A percentile compares a stretch with the other conserved stretches of the same genome.
These are phyloP conservation scores for Sapria himalayana DNA, from an alignment of 345 rosid species.

Conservation along the genomic window DNA sequence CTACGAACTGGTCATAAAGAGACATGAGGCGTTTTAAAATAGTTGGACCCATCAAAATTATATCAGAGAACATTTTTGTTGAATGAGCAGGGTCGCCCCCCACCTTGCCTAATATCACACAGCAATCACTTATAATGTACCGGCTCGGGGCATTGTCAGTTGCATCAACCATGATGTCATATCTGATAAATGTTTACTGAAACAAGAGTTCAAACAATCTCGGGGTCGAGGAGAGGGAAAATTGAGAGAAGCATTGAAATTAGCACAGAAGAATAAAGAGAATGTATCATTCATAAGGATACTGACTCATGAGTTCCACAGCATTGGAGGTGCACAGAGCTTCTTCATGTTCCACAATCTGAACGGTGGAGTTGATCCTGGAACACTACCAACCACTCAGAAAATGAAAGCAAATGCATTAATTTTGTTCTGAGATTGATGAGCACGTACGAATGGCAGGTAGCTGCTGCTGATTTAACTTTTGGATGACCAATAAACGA, in stretches of 20 bases:
- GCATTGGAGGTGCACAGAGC: slow-evolving; percentile 80
- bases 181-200: slow-evolving; percentile 28
- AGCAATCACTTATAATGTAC: slow-evolving; percentile 93
- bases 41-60: no score
- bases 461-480: slow-evolving; percentile 79
- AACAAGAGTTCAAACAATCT: no score
- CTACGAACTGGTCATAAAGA: no score
- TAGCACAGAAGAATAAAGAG: background rate
- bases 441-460: slow-evolving; percentile 56
- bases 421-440: no score
- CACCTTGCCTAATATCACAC: slow-evolving; percentile 85
- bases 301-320: slow-evolving; percentile 69
- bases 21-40: no score
- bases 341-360: slow-evolving; percentile 52
- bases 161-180: slow-evolving; percentile 72
- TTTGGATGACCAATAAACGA: slow-evolving; percentile 69
- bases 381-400: slow-evolving; percentile 3
- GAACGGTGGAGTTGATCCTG: slow-evolving; percentile 65
- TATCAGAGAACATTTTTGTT: no score
- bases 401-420: background rate
- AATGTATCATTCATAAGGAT: slow-evolving; percentile 22
- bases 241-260: background rate
- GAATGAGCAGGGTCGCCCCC: no score
- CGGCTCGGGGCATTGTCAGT: slow-evolving; percentile 96
- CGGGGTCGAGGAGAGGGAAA: background rate